Evolutionary conservation across 495 filamentous ascomycete species (phyloP), one percentile per base, ranked within the genome.

Genomic region (Lentithecium fluviatile): DNA sequence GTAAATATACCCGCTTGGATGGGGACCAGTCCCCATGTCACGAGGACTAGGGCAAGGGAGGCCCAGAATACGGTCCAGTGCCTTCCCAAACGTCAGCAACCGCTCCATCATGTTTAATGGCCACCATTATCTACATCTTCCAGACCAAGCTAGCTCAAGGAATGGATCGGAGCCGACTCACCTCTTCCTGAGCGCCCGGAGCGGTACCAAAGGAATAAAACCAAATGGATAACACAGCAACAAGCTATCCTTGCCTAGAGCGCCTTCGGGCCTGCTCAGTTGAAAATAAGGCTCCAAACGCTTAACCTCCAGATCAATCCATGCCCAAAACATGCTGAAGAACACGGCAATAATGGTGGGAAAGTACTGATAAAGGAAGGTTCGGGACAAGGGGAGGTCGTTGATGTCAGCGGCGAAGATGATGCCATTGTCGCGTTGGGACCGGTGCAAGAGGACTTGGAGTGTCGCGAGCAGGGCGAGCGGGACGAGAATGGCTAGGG

Each of bases 221-320:
- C 78, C 77, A 26, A 76, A 77, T 0, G 78, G 78, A 60, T 83
- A 83, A 19, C 77, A 65, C 0, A 82, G 64, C 0, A 79, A 53
- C 1, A 83, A 23, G 0, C 78, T 79, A 23, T 79, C 53, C 29
- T 63, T 56, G 0, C 68, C 75, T 1, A 32, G 34, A 6, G 78
- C 76, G 6, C 79, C 79, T 1, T 69, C 69, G 0, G 53, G 26
- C 2, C 71, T 73, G 2, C 76, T 78, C 0, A 81, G 65, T 51
- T 81, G 78, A 29, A 75, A 73, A 59, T 69, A 81, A 5, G 78
- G 77, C 48, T 81, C 77, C 17, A 81, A 65, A 6, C 78, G 71
- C 60, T 78, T 77, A 1, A 71, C 60, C 56, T 81, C 75, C 0
- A 79, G 61, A 62, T 80, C 78, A 2, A 81, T 70, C 70, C 72